phyloP scores from a whole-genome alignment of 2,329 filamentous ascomycete genomes.

The Talaromyces amestolkiae region DNA sequence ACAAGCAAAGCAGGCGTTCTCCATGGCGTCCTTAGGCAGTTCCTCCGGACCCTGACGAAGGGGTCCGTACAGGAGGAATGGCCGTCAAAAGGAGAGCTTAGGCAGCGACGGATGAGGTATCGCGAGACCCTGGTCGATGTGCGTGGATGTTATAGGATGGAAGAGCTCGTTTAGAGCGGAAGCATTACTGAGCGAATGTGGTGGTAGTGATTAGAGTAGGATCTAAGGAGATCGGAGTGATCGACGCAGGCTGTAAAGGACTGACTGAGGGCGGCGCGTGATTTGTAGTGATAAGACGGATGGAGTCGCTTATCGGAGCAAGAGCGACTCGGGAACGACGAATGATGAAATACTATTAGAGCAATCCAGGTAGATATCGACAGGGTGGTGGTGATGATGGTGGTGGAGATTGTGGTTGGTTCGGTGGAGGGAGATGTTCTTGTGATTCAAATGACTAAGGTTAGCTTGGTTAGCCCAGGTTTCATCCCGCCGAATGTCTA shows the following conservation, averaged over 20 bases:
- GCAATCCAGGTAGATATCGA: constrained; percentile 15
- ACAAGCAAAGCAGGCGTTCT: constrained; percentile 42
- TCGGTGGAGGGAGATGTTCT: constrained; percentile 17
- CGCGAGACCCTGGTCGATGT: background rate
- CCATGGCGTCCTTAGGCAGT: constrained; percentile 39
- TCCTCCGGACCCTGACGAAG: constrained; percentile 30
- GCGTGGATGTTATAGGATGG: constrained; percentile 17
- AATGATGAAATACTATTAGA: background rate
- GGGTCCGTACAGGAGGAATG: constrained; percentile 24
- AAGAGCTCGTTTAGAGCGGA: constrained; percentile 21
- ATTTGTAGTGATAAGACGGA: constrained; percentile 21
- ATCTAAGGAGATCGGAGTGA: constrained; percentile 7
- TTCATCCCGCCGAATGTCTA: constrained; percentile 1
- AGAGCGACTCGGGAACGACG: background rate
- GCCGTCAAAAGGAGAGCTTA: constrained; percentile 10
- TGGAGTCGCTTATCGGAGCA: constrained; percentile 7
- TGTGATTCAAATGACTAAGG: constrained; percentile 19
- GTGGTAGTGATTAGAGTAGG: constrained; percentile 8
- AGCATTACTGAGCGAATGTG: constrained; percentile 19
- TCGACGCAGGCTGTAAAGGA: constrained; percentile 23
- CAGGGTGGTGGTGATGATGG: constrained; percentile 17
- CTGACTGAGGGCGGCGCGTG: constrained; percentile 29
- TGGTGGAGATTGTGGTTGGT: constrained; percentile 14
- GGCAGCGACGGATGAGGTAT: constrained; percentile 7
- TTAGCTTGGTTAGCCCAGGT: constrained; percentile 3